Base-by-base conservation (phyloP, 345 rosid genomes). In the Aquilaria yunnanensis region DNA sequence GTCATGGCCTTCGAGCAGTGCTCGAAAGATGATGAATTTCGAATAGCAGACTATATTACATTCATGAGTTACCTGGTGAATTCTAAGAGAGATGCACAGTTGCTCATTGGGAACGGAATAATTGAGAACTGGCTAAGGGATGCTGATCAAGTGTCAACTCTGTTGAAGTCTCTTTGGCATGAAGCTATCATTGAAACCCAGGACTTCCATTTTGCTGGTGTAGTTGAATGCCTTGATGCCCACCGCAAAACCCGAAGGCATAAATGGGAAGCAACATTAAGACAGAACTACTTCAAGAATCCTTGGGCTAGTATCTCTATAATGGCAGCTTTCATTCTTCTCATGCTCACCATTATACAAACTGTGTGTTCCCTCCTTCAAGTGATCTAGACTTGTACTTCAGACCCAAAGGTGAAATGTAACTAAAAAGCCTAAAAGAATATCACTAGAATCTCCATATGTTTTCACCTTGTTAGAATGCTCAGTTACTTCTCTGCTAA, bases 261-360 rank as follows among this genome's bases (percentile, higher is more conserved):
- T 12, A 45, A 13, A 41, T 73, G 70, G 77, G 33, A 60, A 47
- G 64, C 64, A n/a, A 32, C 6, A 2, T 56, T 74, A 51, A 64
- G 30, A 14, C 66, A 69, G 9, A 34, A 61, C 7, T 60, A 74
- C 45, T 74, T 74, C 64, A 41, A 51, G 12, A 65, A 11, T 56
- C 77, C 77, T 45, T 60, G 77, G 77, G 60, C 66, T 1, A 6
- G 29, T 16, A 64, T 68, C 59, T 73, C 73, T 12, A 53, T 73
- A n/a, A 12, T 56, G 29, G 70, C 63, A 12, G 70, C 73, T 12
- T 16, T 45, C 23, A 10, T 65, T 45, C 59, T 68, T 12, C 77
- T 73, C 46, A 1, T 73, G 1, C 63, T 68, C 7, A 64, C 63
- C 34, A 5, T 64, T 13, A 46, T 68, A 59, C 73, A 69, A 59